phyloP scores from a whole-genome alignment of 768 basidiomycete genomes.

The Nevesoporus exiguus region DNA sequence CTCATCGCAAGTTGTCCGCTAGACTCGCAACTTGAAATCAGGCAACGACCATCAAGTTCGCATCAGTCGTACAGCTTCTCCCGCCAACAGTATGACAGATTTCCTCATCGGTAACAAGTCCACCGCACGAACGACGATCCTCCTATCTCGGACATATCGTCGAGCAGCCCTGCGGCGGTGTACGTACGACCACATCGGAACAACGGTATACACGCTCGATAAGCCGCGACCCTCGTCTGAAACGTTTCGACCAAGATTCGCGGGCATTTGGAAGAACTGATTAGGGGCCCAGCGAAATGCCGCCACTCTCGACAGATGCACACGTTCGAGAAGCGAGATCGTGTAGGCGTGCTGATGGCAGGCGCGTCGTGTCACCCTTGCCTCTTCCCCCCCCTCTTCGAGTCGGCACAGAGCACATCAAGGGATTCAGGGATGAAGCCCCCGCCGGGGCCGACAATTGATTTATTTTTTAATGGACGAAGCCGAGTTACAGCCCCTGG shows the following conservation, averaged over 20 bases:
- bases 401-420: neutral
- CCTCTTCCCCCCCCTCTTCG: neutral
- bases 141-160: neutral
- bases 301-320: too few relatives aligned
- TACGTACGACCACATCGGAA: neutral
- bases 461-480: neutral
- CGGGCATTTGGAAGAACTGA: neutral
- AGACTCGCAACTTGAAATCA: neutral
- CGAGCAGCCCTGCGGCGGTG: neutral
- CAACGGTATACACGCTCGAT: neutral
- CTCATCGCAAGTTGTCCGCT: neutral
- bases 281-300: too few relatives aligned
- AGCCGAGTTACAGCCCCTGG: neutral
- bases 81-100: neutral
- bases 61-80: neutral
- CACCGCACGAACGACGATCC: slow-evolving; percentile 8
- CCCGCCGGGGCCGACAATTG: neutral
- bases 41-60: neutral
- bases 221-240: neutral
- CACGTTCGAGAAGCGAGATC: too few relatives aligned
- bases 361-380: neutral
- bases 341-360: neutral
- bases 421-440: neutral
- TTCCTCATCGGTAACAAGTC: neutral
- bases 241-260: neutral